Percentiles rank a stretch among this genome's conserved stretches.
These are phyloP conservation scores for Ophiostoma sp. DNA, from an alignment of 2,329 filamentous ascomycete species.

Conservation along the genomic window DNA sequence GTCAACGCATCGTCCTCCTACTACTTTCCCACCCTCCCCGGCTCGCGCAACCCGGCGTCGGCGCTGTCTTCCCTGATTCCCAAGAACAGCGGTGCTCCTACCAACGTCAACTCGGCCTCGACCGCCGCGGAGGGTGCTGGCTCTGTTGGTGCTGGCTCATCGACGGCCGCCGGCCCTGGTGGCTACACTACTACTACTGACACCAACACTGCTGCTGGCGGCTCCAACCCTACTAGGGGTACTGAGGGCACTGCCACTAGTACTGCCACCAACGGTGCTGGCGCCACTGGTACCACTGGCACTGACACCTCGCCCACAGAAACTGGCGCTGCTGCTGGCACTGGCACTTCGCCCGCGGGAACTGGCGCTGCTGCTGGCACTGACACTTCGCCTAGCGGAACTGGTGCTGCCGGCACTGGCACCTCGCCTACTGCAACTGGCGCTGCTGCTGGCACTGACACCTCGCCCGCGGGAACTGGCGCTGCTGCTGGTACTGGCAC, in stretches of 20 bases:
- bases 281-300: not conserved
- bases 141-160: too few species aligned
- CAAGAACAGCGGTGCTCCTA: slow-evolving; percentile 8
- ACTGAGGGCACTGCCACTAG: not conserved
- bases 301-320: not conserved
- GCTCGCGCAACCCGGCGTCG: not conserved
- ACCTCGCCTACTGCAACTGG: too few species aligned
- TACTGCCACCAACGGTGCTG: not conserved
- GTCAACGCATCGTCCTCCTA: not conserved
- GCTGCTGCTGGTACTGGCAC: too few species aligned
- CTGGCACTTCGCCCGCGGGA: too few species aligned
- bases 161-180: not conserved
- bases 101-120: not conserved
- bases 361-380: not conserved
- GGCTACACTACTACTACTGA: not conserved
- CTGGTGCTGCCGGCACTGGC: too few species aligned
- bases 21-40: slow-evolving; percentile 8
- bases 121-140: not conserved
- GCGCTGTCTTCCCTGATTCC: not conserved
- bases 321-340: not conserved
- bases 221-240: not conserved
- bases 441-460: too few species aligned
- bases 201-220: not conserved
- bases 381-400: too few species aligned
- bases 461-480: too few species aligned